phyloP scores from a whole-genome alignment of 2,329 filamentous ascomycete genomes.

The Helicocarpus griseus region DNA sequence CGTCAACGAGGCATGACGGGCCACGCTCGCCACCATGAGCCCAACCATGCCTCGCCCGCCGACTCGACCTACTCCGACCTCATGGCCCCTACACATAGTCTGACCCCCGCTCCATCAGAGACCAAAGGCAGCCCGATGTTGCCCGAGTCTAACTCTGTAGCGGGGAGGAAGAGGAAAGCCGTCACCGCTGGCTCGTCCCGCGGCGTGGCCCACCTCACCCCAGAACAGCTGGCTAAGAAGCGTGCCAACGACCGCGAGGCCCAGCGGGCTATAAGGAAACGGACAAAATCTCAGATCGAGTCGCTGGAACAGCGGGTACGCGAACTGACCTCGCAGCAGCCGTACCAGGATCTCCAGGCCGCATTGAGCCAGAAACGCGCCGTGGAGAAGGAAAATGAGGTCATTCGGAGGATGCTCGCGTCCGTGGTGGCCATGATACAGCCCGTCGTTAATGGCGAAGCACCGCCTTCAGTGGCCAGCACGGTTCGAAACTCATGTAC shows the following conservation, averaged over 20 bases:
- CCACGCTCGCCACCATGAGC: not conserved
- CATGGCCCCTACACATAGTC: not conserved
- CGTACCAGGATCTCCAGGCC: conserved; percentile 72
- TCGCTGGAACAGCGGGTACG: conserved; percentile 60
- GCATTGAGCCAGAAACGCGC: conserved; percentile 66
- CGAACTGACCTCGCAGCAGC: conserved; percentile 68
- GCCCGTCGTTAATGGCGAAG: conserved; percentile 24
- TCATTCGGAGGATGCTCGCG: conserved; percentile 60
- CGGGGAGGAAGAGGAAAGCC: conserved; percentile 35
- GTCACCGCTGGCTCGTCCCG: conserved; percentile 41
- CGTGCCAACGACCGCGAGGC: conserved; percentile 84
- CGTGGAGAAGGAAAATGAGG: conserved; percentile 68
- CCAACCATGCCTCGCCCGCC: not conserved
- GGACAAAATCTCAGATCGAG: conserved; percentile 73
- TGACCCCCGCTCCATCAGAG: not conserved
- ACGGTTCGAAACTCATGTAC: conserved; percentile 3
- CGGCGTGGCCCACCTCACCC: conserved; percentile 77
- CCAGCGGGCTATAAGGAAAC: conserved; percentile 72
- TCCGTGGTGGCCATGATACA: conserved; percentile 50
- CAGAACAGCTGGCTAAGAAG: conserved; percentile 81
- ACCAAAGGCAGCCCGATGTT: not conserved
- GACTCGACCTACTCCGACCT: not conserved
- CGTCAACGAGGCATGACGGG: conserved; percentile 1
- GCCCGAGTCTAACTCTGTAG: conserved; percentile 13
- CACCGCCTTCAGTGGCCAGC: not conserved